Percentiles rank a stretch among this genome's conserved stretches.
phyloP scores from a whole-genome alignment of 2,329 filamentous ascomycete genomes.

The Thielaviopsis euricoi region DNA sequence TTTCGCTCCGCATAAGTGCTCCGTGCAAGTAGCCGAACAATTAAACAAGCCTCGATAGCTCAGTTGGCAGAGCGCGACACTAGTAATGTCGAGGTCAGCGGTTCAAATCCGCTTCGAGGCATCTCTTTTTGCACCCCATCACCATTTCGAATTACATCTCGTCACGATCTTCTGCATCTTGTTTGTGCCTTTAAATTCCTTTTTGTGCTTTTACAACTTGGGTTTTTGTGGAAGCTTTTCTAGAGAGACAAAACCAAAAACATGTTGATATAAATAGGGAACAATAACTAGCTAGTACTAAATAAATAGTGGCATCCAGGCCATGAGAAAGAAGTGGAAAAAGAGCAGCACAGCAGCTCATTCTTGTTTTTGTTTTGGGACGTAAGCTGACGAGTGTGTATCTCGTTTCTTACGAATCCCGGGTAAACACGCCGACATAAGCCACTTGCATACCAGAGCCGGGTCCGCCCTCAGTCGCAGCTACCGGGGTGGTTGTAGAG shows the following conservation, averaged over 20 bases:
- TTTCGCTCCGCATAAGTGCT: too few species aligned
- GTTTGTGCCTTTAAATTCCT: neutral
- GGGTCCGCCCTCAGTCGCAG: conserved; percentile 19
- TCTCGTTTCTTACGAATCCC: neutral
- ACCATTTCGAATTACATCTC: too few species aligned
- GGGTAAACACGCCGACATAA: conserved; percentile 22
- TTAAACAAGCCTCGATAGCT: neutral
- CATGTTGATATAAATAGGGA: neutral
- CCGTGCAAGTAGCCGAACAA: neutral
- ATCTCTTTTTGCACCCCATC: neutral
- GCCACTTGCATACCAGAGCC: conserved; percentile 22
- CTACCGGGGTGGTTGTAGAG: conserved; percentile 19
- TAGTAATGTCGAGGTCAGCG: conserved; percentile 1
- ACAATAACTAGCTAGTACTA: neutral
- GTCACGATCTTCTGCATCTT: too few species aligned
- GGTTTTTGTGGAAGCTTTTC: too few species aligned
- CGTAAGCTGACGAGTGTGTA: too few species aligned
- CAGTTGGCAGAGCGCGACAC: neutral
- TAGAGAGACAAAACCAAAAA: neutral
- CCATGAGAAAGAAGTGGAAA: neutral
- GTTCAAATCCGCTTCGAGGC: conserved; percentile 7
- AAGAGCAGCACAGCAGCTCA: neutral
- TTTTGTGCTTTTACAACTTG: too few species aligned
- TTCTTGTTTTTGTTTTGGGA: neutral
- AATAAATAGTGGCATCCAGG: neutral